Evolutionary conservation across 2,329 filamentous ascomycete species (phyloP), one percentile per base, ranked within the genome.

Genomic region (Cucurbitaria berberidis): DNA sequence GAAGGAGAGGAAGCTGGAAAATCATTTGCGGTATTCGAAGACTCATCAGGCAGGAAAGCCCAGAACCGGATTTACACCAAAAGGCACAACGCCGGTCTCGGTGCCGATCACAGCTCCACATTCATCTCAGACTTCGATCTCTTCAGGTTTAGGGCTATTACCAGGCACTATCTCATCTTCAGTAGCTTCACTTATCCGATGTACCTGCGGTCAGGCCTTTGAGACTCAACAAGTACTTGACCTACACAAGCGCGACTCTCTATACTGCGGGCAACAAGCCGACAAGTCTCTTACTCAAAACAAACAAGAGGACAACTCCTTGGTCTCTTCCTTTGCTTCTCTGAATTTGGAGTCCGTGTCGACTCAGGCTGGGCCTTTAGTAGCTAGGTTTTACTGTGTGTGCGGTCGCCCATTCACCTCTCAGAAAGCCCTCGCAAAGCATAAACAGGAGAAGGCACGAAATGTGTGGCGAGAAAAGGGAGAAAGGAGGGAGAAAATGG

Each of bases 231-330:
- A 30, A 39, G 16, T 40, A 32, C 41, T 44, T 13, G 19, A 51
- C 27, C 32, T 51, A 39, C 48, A 51, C 34, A 45, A 51, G 48
- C 48, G 41, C 48, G 30, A 51, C 48, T 51, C 26, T 51, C 39
- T 51, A 41, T 45, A 39, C 22, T 30, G 45, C 40, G 45, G 36
- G 48, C 40, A 34, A 39, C 30, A 51, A 51, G 48, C 48, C 34
- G 41, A 51, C 27, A n/a, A 43, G 46, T 24, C 27, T 43, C 49
- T 41, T 4, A 34, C 30, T 34, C 30, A 11, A 34, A 15, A 34
- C 30, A 11, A 34, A 11, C 30, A 34, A 13, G 4, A 11, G 30
- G 11, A 34, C 30, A 13, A 34, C 30, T 34, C 30, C 30, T 11
- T 34, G n/a, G 30, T 11, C 30, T 34, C 30, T 13, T 5, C 30